Base-by-base conservation (phyloP, 2,329 filamentous ascomycete genomes). In the Periconia digitata region DNA sequence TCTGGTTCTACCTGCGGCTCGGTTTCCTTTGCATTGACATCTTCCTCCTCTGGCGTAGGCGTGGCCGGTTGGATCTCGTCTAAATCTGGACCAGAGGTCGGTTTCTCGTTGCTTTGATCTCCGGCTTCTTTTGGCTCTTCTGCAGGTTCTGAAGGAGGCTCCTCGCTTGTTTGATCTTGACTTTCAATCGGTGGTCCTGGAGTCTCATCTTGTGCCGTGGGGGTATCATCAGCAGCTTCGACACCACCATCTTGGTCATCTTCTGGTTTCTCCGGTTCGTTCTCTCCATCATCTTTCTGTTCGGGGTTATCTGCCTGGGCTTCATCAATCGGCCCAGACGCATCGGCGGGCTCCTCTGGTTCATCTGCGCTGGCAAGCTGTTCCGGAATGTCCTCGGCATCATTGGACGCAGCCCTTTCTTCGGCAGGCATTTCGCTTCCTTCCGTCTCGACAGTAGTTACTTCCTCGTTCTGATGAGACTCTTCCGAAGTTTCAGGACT, bases 121-220 rank as follows among this genome's bases (percentile, higher is more conserved):
- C 10, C 27, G 8, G 45, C 13, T 10, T 49, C 44, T 24, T 45
- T 46, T 47, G 24, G 47, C 22, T 32, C 46, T 17, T 34, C 49
- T 16, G 39, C 42, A 27, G 24, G 40, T 35, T 35, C 39, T 7
- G 55, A 58, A 41, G 59, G 54, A 15, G 57, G 61, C 24, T 66
- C 65, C 34, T 56, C 53, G 49, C 65, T 62, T 23, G 64, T 47
- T 34, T 64, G 59, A n/a, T n/a, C n/a, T n/a, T n/a, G n/a, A n/a
- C n/a, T n/a, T n/a, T n/a, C n/a, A n/a, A n/a, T n/a, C n/a, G n/a
- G n/a, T n/a, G n/a, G n/a, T n/a, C n/a, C n/a, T n/a, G n/a, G n/a
- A n/a, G n/a, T n/a, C n/a, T n/a, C n/a, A n/a, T n/a, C n/a, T n/a
- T n/a, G n/a, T n/a, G n/a, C n/a, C n/a, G n/a, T n/a, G n/a, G n/a